These are phyloP conservation scores for Anisodus tanguticus DNA, from an alignment of 257 asterid species.

Conservation along the genomic window DNA sequence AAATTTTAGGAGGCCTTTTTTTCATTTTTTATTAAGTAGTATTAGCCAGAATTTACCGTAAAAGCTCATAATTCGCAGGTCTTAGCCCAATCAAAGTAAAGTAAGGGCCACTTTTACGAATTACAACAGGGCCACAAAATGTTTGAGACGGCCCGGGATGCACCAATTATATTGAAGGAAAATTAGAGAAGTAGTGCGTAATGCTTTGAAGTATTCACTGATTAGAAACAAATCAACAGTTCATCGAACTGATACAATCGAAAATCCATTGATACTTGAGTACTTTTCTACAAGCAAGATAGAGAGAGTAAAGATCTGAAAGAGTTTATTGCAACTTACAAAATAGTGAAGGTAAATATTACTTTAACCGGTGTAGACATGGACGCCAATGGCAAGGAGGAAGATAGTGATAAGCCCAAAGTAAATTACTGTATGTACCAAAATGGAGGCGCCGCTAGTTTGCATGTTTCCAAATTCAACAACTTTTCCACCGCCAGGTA, in stretches of 20 bases:
- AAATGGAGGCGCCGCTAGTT: slow-evolving; percentile 14
- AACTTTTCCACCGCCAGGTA: slow-evolving; percentile 11
- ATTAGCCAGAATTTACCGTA: too few relatives aligned
- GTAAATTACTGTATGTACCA: slow-evolving; percentile 16
- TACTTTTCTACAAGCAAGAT: neutral
- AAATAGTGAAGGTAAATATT: neutral
- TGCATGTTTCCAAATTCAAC: slow-evolving; percentile 27
- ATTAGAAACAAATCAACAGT: neutral
- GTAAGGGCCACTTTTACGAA: too few relatives aligned
- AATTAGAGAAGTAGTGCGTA: slow-evolving; percentile 11
- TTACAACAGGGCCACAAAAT: too few relatives aligned
- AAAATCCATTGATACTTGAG: too few relatives aligned
- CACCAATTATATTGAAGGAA: neutral
- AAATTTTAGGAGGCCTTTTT: too few relatives aligned
- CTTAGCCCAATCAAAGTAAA: too few relatives aligned
- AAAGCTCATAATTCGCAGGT: too few relatives aligned
- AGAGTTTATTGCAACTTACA: slow-evolving; percentile 24
- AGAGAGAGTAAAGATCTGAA: neutral
- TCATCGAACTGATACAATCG: neutral
- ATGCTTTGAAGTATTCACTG: neutral
- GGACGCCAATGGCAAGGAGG: slow-evolving; percentile 25
- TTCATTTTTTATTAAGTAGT: too few relatives aligned
- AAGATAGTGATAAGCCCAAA: slow-evolving; percentile 24
- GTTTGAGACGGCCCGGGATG: neutral
- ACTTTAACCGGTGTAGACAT: neutral